Conservation (phyloP, 805 yeast species). For the Teunomyces lycoperdinae region DNA sequence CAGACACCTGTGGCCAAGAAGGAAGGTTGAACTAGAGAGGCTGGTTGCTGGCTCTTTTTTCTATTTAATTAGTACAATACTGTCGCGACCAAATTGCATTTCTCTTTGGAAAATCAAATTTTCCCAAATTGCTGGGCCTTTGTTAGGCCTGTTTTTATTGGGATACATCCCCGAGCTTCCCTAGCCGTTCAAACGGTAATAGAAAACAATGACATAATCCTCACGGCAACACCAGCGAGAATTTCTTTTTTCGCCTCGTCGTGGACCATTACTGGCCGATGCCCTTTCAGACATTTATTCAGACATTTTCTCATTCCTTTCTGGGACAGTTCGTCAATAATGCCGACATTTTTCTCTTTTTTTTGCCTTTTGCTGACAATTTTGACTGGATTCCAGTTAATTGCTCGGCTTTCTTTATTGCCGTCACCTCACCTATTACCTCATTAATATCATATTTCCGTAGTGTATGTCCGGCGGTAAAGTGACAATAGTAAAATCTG, state of each 20-base stretch:
- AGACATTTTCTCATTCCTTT: neutral
- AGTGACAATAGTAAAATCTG: neutral
- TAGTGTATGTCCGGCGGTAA: neutral
- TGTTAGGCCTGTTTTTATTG: neutral
- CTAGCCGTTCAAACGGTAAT: conserved; percentile 1
- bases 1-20: too few species aligned
- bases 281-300: neutral
- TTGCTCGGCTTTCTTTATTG: neutral
- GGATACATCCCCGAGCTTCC: neutral
- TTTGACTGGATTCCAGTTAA: neutral
- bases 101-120: neutral
- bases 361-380: neutral
- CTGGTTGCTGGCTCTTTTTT: neutral
- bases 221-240: neutral
- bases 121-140: neutral
- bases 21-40: too few species aligned
- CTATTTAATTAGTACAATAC: neutral
- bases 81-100: too few species aligned
- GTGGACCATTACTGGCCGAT: conserved; percentile 3
- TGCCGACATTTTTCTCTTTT: neutral
- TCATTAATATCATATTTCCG: neutral
- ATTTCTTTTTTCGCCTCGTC: neutral
- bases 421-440: conserved; percentile 1
- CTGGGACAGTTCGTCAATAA: neutral
- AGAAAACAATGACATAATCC: neutral